Percentiles rank a stretch among this genome's conserved stretches.
Conservation (phyloP, 2,329 filamentous ascomycete genomes). For the Verticillium dahliae region DNA sequence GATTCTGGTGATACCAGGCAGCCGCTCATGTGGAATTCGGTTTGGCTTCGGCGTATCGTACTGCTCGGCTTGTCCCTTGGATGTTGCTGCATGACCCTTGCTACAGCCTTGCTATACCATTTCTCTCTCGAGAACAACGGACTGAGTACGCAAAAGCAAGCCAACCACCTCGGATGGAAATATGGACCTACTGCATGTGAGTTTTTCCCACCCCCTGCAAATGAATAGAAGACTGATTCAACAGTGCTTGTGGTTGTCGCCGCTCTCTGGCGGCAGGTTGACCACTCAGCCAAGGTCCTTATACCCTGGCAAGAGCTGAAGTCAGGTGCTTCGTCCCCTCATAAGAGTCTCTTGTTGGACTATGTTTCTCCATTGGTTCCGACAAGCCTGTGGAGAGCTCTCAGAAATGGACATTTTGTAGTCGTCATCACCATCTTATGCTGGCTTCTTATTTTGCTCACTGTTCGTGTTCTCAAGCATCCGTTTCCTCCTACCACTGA, state of each 20-base stretch:
- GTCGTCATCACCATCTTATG: constrained; percentile 15
- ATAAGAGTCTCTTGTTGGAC: constrained; percentile 19
- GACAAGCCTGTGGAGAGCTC: constrained; percentile 14
- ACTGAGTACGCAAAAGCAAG: constrained; percentile 12
- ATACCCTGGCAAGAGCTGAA: constrained; percentile 20
- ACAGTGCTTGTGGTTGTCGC: constrained; percentile 18
- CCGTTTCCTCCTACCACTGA: neutral
- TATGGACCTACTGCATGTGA: constrained; percentile 16
- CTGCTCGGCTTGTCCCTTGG: constrained; percentile 12
- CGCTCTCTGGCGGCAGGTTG: constrained; percentile 23
- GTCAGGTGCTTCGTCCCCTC: constrained; percentile 8
- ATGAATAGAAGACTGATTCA: neutral
- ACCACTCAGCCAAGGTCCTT: constrained; percentile 18
- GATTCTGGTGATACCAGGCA: neutral
- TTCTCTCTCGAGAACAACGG: constrained; percentile 14
- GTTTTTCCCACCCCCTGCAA: neutral
- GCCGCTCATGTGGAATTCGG: constrained; percentile 12
- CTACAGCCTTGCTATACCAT: constrained; percentile 13
- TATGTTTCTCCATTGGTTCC: constrained; percentile 20
- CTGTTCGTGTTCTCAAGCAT: constrained; percentile 10
- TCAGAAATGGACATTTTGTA: constrained; percentile 16
- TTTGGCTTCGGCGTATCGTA: constrained; percentile 12
- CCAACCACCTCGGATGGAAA: constrained; percentile 15
- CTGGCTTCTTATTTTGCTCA: constrained; percentile 19
- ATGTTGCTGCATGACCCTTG: constrained; percentile 14